Evolutionary conservation across 345 rosid species (phyloP), one percentile per base, ranked within the genome.

Genomic region (Salix caprea): DNA sequence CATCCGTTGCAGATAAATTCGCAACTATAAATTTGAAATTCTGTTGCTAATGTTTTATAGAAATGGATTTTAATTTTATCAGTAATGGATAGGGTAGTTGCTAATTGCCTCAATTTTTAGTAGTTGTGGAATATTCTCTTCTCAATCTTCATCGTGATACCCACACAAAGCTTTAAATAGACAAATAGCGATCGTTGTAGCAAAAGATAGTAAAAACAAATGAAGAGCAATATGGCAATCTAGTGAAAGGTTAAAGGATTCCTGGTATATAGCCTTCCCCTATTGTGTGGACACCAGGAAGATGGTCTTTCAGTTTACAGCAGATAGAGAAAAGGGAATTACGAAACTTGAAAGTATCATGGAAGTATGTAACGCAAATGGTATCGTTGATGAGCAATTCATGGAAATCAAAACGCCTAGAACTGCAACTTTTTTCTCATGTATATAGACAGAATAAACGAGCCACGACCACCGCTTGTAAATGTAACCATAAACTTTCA

Each of bases 161-260:
- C 76, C 48, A 67, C 50, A 37, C 32, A 40, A 74, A 74, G 70
- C 84, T 76, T 77, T 80, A 87, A 80, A 87, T 83, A 84, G 73
- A 44, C n/a, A 28, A 56, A 14, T 16, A 16, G 74, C 5, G 36
- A 19, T 44, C n/a, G n/a, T 72, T 19, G 50, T 54, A 34, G 75
- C 23, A 50, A 50, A 79, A 30, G 34, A 58, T 39, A 39, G 23
- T 37, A 23, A 37, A 71, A 82, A 34, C 54, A 44, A 39, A 39
- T 23, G 68, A 70, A 74, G 24, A 26, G 69, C 54, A 58, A 28
- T 66, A 30, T 76, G 64, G 58, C 69, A 76, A 74, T 72, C 76
- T 80, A 70, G 42, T 78, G 64, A 76, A 69, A 67, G 18, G 6
- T 69, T 78, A 46, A 16, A 72, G 73, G 74, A 79, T 73, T 68